Conservation (phyloP, 805 yeast genomes). For the Blastobotrys chiropterorum region DNA sequence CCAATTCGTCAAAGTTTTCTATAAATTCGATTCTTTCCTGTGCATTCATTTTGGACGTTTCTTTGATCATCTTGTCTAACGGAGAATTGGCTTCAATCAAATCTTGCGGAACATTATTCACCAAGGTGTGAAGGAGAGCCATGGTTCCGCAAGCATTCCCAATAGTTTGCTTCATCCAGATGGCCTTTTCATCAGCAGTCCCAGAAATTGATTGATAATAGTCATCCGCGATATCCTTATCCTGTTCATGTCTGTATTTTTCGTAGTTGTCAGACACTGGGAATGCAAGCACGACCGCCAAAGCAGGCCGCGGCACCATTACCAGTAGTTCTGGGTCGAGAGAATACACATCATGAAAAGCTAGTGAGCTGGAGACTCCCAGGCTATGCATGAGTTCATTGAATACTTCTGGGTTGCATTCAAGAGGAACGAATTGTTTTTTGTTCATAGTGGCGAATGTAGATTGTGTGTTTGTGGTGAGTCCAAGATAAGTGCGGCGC, state of each 20-base stretch:
- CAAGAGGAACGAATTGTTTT: conserved; percentile 62
- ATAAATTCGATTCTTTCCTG: conserved; percentile 40
- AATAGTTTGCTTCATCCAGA: conserved; percentile 83
- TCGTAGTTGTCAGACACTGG: conserved; percentile 70
- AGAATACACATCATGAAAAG: conserved; percentile 78
- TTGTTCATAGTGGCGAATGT: background rate
- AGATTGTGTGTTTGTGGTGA: background rate
- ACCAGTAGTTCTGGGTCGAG: conserved; percentile 71
- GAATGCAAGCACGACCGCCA: conserved; percentile 71
- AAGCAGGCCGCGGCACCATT: conserved; percentile 75
- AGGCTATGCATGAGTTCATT: conserved; percentile 57
- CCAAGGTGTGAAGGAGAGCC: conserved; percentile 67
- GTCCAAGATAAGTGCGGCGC: background rate
- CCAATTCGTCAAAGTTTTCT: conserved; percentile 37
- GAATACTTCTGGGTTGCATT: conserved; percentile 84
- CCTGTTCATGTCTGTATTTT: conserved; percentile 38
- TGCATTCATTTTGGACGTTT: conserved; percentile 21
- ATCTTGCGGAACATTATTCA: conserved; percentile 32
- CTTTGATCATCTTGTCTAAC: conserved; percentile 25
- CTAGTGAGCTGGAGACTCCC: conserved; percentile 56
- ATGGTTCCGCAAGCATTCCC: conserved; percentile 90
- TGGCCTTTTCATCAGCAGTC: conserved; percentile 25
- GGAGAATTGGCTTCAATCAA: conserved; percentile 26
- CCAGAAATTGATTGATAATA: conserved; percentile 27
- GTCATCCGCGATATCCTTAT: conserved; percentile 24